Evolutionary conservation across 1,139 yeast genomes (phyloP), one percentile per base, ranked within the genome.

Genomic region (Yamadazyma siamensis): DNA sequence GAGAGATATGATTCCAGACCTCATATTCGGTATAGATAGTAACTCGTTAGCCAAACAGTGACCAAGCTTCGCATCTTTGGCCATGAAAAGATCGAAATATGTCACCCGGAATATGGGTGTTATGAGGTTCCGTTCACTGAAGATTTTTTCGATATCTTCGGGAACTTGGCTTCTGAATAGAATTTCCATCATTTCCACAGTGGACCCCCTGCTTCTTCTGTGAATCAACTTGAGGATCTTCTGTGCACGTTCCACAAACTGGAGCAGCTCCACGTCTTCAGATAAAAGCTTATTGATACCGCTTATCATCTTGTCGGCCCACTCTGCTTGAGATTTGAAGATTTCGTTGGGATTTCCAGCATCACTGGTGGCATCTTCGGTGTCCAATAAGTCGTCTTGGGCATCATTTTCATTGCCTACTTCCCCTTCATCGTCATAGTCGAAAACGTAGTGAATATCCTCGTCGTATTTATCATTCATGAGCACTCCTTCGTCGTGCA

Each of bases 391-490:
- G 85, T 87, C 79, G 49, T 80, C 88, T 26, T 75, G 73, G 46
- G 77, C 84, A 49, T 75, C 72, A 29, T 73, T 77, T 19, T 71
- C 49, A 4, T 46, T 47, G 53, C 14, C 20, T 18, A 8, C 20
- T 18, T 18, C 26, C 7, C 48, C 58, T 3, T 43, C 49, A 18
- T 49, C 65, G 9, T 79, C 86, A 44, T 69, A 67, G 33, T 80
- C 87, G 51, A 81, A 81, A 57, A 83, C 77, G 47, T 82, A 83
- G 34, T 72, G 62, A 13, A 82, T 72, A 52, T 83, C 91, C 41
- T 80, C 88, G 48, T 83, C 94, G 41, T 75, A 79, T 32, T 76
- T 59, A 50, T 83, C 91, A 34, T 76, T 78, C 23, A 78, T 29
- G 11, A 33, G 18, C 3, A 26, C 16, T 5, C 29, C 31, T 8